Evolutionary conservation across 176 grass and related monocot species (phyloP).

Genomic region (Musa itinerans): DNA sequence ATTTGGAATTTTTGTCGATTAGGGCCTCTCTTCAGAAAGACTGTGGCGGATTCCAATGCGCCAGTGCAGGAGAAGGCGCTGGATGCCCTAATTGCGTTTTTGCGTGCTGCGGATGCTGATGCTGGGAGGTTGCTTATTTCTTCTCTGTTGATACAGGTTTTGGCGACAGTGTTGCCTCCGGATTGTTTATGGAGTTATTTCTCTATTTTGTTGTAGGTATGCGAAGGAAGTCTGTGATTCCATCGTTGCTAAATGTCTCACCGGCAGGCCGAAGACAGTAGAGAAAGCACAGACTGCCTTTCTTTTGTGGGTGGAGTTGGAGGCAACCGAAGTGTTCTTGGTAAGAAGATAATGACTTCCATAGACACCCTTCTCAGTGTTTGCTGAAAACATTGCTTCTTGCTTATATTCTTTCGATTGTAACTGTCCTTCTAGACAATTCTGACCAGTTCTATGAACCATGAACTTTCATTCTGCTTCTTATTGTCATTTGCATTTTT

Average conservation of each 20-base stretch:
- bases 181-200: conserved; percentile 4
- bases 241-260: conserved; percentile 90
- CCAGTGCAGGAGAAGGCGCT: conserved; percentile 96
- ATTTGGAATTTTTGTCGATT: conserved; percentile 13
- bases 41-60: conserved; percentile 89
- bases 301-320: conserved; percentile 90
- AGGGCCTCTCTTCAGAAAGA: conserved; percentile 94
- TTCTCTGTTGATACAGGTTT: background rate
- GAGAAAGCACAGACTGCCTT: conserved; percentile 91
- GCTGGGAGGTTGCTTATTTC: conserved; percentile 39
- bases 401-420: no score
- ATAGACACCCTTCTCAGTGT: background rate
- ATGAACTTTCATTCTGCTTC: no score
- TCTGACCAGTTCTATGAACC: no score
- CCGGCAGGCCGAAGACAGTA: conserved; percentile 91
- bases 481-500: background rate
- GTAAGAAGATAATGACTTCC: conserved; percentile 29
- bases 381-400: no score
- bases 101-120: conserved; percentile 82
- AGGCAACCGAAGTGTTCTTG: conserved; percentile 79
- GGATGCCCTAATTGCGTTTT: conserved; percentile 82
- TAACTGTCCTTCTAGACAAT: no score
- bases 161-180: background rate
- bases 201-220: conserved; percentile 40
- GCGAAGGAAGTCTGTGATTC: conserved; percentile 94